Conservation (phyloP, 1,284 basidiomycete genomes). For the Melanopsichium pennsylvanicum region DNA sequence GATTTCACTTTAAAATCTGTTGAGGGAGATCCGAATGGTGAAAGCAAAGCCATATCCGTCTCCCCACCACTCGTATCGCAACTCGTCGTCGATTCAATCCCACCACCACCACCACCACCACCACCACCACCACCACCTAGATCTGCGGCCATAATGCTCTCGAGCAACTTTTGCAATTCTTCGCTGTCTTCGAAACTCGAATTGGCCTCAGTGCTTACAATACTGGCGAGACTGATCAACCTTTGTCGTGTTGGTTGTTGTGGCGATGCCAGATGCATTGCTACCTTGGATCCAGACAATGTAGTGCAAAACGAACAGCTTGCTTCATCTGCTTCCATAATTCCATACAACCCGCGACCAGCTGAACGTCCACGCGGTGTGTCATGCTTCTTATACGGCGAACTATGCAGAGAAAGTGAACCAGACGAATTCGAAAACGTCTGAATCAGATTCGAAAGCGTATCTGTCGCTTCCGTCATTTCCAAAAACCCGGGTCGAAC, state of each 20-base stretch:
- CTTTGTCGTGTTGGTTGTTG: not conserved
- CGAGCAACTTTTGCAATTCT: constrained; percentile 38
- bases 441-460: constrained; percentile 25
- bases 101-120: not conserved
- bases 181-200: constrained; percentile 44
- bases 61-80: too few relatives aligned
- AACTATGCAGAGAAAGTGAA: constrained; percentile 15
- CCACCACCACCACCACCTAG: constrained; percentile 9
- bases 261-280: too few relatives aligned
- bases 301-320: not conserved
- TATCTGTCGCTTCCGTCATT: constrained; percentile 30
- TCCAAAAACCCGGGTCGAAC: constrained; percentile 32
- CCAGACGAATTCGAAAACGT: constrained; percentile 19
- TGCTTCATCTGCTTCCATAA: constrained; percentile 17
- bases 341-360: constrained; percentile 15
- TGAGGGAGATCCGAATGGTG: constrained; percentile 30
- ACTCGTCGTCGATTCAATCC: too few relatives aligned
- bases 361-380: constrained; percentile 1
- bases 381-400: constrained; percentile 12
- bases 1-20: too few relatives aligned
- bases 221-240: constrained; percentile 21
- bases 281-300: not conserved
- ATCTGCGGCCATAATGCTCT: constrained; percentile 42
- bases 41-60: constrained; percentile 32
- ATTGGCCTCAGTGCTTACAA: constrained; percentile 40